Base-by-base conservation (phyloP, 331 rosid genomes). In the Rhamnella rubrinervis region DNA sequence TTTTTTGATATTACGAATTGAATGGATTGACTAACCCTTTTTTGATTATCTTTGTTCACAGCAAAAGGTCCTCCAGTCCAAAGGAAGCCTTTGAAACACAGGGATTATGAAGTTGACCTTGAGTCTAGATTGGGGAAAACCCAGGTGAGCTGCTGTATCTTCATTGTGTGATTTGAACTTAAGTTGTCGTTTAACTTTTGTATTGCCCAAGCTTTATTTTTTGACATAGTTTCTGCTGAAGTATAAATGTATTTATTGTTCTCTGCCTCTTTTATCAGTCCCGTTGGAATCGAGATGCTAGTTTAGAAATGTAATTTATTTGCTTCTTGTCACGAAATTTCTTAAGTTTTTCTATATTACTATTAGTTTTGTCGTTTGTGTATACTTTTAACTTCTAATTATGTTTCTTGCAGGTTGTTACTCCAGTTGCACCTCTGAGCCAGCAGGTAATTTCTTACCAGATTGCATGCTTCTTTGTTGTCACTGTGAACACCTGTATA, bases 101-200 rank as follows among this genome's bases (percentile, higher is more conserved):
- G 99, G 78, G 99, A 95, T 85, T 95, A 80, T 70, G 97, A 91
- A 83, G 99, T 95, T 17, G 93, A 95, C 89, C 99, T 95, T 7
- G 87, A 91, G 64, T 95, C 99, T 41, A 90, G 93, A 75, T 83
- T 95, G 82, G 99, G 99, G 47, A 95, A 95, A 77, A 95, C 99
- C 65, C 96, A 95, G 88, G 96, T 89, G 59, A 62, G 55, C 39
- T 63, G 63, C 60, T 41, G 28, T 37, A 14, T 53, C 62, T 46
- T 50, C 10, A 0, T 17, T 50, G 8, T 46, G 2, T 55, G 56
- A 37, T 47, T 53, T 62, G 35, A 56, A 6, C 51, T 50, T 23
- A 60, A 7, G 52, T 15, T 58, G 58, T 18, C 6, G 8, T 53
- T 4, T 31, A 26, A 52, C 21, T 57, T 23, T 21, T 9, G 6